Evolutionary conservation across 805 yeast species (phyloP).

Genomic region (Zygosaccharomyces rouxii): DNA sequence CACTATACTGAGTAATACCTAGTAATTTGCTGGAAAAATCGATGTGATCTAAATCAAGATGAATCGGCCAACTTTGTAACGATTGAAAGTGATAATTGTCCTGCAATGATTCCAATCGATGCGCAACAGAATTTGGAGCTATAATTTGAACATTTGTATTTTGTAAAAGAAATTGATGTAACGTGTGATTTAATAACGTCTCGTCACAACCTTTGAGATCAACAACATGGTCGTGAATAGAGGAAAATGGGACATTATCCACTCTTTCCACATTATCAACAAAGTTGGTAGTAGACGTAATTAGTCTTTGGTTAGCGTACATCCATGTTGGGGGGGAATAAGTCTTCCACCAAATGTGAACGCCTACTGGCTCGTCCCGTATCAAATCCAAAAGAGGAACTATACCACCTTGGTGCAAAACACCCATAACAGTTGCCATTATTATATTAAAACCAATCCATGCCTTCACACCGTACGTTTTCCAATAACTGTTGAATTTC

Average conservation of each 20-base stretch:
- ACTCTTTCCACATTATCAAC: slow-evolving; percentile 22
- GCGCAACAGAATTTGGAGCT: slow-evolving; percentile 21
- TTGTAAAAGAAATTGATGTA: slow-evolving; percentile 16
- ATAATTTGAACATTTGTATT: slow-evolving; percentile 13
- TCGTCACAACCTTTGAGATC: slow-evolving; percentile 46
- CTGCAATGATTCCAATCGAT: slow-evolving; percentile 5
- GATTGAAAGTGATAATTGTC: neutral
- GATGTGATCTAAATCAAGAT: slow-evolving; percentile 72
- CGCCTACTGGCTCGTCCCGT: slow-evolving; percentile 22
- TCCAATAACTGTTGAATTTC: slow-evolving; percentile 33
- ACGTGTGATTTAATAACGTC: slow-evolving; percentile 22
- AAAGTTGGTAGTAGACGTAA: slow-evolving; percentile 22
- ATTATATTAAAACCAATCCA: slow-evolving; percentile 66
- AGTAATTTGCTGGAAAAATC: slow-evolving; percentile 54
- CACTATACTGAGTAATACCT: slow-evolving; percentile 57
- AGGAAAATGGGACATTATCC: slow-evolving; percentile 16
- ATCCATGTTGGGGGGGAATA: slow-evolving; percentile 93
- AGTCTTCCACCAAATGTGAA: slow-evolving; percentile 86
- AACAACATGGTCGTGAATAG: slow-evolving; percentile 30
- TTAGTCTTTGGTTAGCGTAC: slow-evolving; percentile 33
- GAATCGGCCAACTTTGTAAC: slow-evolving; percentile 34
- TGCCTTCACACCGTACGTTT: slow-evolving; percentile 20
- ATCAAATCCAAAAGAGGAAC: slow-evolving; percentile 45
- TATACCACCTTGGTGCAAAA: slow-evolving; percentile 87
- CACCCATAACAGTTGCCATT: slow-evolving; percentile 66